Evolutionary conservation across 108 stramenopile species (phyloP), one percentile per base, ranked within the genome.

Genomic region (Cyclotella cryptica): DNA sequence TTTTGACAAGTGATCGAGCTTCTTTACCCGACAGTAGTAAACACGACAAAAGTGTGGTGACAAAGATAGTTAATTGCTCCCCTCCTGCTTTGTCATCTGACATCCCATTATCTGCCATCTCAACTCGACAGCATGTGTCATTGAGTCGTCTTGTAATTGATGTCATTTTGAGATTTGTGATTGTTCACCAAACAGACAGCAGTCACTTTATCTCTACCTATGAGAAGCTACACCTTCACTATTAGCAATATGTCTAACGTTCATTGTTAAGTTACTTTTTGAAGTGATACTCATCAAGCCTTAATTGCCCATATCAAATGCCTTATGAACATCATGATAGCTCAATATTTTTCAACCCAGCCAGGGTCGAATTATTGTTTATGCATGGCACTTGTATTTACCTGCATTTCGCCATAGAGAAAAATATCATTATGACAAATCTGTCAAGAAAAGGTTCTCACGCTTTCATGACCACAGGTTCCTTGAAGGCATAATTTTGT

Each of bases 311-410:
- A 44, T 15, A 52, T 57, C 58, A 81, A 42, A 59, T 84, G 77
- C 35, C 70, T 77, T 45, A 61, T 66, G 30, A 90, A 43, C 49
- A 80, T 86, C 24, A 86, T 83, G 47, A 88, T 78, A 1, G 90
- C 88, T 41, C 74, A 77, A 66, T 86, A 91, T 0, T 80, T 87
- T 46, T 91, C 85, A 41, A 91, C 76, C 72, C 88, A 75, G 30
- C 86, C 83, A 10, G 80, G 87, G 59, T 88, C 85, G 27, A 77
- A 55, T 47, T 69, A 61, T 40, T 85, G 51, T 57, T 75, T 78
- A 13, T 53, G 35, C 61, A 64, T 58, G 29, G 75, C 86, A 49
- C 64, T 46, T 14, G 45, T 65, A 12, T 27, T 63, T 47, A 87
- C 73, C n/a, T 84, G 51, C 75, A 74, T 46, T 79, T 77, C 39